Evolutionary conservation across 805 yeast species (phyloP).

Genomic region (Saccharomycopsis schoenii): DNA sequence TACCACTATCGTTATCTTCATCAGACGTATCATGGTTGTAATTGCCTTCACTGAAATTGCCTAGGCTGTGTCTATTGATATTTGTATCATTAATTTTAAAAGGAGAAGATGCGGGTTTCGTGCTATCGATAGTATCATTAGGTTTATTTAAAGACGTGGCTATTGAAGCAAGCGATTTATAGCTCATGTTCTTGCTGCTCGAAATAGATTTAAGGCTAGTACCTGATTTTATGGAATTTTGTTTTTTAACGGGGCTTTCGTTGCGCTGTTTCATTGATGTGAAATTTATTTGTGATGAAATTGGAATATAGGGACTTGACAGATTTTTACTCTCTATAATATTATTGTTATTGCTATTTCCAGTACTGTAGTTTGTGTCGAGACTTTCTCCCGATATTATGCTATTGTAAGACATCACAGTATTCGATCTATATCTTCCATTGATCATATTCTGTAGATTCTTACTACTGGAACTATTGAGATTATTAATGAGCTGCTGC

Average conservation of each 20-base stretch:
- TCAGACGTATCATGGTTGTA: not conserved
- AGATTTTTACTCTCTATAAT: not conserved
- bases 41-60: not conserved
- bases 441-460: constrained; percentile 16
- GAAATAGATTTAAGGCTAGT: not conserved
- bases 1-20: constrained; percentile 13
- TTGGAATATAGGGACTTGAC: not conserved
- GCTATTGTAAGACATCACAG: constrained; percentile 13
- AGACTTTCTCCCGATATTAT: constrained; percentile 1
- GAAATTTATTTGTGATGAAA: not conserved
- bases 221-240: not conserved
- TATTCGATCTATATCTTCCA: constrained; percentile 15
- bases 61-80: not conserved
- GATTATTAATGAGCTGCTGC: not conserved
- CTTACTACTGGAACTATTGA: not conserved
- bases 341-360: not conserved
- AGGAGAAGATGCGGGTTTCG: not conserved
- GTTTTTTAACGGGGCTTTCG: not conserved
- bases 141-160: not conserved
- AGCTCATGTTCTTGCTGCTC: not conserved
- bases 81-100: not conserved
- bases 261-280: not conserved
- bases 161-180: not conserved
- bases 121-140: not conserved
- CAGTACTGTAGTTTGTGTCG: not conserved